Conservation (phyloP, 2,329 filamentous ascomycete species). For the Beauveria australis region DNA sequence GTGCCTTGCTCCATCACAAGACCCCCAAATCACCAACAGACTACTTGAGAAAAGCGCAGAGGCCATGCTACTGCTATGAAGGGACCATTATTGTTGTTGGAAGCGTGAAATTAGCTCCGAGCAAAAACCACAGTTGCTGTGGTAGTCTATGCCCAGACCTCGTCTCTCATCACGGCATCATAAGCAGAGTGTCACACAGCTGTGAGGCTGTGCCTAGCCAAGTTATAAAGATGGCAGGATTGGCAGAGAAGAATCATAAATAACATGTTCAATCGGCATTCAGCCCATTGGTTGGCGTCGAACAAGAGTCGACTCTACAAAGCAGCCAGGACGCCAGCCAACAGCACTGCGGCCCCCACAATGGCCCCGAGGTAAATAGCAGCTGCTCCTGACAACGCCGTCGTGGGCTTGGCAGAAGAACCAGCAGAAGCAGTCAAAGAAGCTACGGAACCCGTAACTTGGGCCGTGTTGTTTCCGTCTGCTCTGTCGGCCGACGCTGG, state of each 20-base stretch:
- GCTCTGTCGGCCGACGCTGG: slow-evolving; percentile 2
- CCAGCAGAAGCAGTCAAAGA: not conserved
- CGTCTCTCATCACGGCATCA: not conserved
- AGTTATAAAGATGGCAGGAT: not conserved
- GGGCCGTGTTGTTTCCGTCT: not conserved
- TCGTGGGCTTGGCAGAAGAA: not conserved
- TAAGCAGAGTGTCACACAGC: not conserved
- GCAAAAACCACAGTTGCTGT: no score
- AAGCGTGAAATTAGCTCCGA: no score
- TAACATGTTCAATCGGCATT: not conserved
- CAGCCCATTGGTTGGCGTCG: not conserved
- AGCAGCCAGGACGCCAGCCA: slow-evolving; percentile 5
- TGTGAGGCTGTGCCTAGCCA: not conserved
- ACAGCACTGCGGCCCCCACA: not conserved
- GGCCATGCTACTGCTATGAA: no score
- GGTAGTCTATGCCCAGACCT: not conserved
- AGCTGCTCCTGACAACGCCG: not conserved
- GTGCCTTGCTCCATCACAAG: no score
- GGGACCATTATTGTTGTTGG: no score
- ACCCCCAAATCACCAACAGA: no score
- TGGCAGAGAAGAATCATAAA: no score
- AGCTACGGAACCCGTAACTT: not conserved
- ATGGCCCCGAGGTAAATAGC: not conserved
- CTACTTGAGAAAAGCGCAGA: no score
- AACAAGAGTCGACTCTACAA: not conserved